Base-by-base conservation (phyloP, 2,329 filamentous ascomycete genomes). In the Xylaria arbuscula region DNA sequence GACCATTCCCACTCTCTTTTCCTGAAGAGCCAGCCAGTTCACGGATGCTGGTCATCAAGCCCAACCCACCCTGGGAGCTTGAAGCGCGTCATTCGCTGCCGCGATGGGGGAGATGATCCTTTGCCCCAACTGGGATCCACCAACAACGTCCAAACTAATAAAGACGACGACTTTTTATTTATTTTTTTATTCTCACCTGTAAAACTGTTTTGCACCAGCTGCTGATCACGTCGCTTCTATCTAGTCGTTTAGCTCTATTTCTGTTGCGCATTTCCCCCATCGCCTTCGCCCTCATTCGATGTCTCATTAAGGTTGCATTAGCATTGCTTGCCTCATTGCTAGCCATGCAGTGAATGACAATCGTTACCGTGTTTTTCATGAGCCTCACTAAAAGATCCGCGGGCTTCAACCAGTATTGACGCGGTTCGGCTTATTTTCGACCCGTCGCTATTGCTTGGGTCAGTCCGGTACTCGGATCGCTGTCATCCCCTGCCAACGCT, bases 201-300 rank as follows among this genome's bases (percentile, higher is more conserved):
- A 60, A 28, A 63, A 64, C 38, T 51, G 32, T 60, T 64, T 67
- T 42, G 40, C 48, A 56, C 60, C 61, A 66, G 45, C 36, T 67
- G 62, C 69, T 71, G 64, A 71, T 70, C 57, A 50, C 62, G 53
- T 47, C 62, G 57, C 28, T 62, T 59, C 45, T 47, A 48, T 64
- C 38, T 67, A 70, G 67, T 55, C 57, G 53, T 42, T 47, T 50
- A 64, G 57, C 17, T 53, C 40, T 38, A 17, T 67, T 11, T 57
- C 51, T 47, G 40, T 61, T 57, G 61, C 62, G 48, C 60, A 54
- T 54, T 47, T 36, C 34, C 57, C 47, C 24, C 62, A 55, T n/a
- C 50, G 54, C 32, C 24, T 42, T 40, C 32, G 36, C 32, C 22
- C 42, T 47, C 7, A 55, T 50, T 58, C 40, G 62, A 54, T 64